phyloP scores from a whole-genome alignment of 2,329 filamentous ascomycete genomes.

The Grosmannia clavigera region DNA sequence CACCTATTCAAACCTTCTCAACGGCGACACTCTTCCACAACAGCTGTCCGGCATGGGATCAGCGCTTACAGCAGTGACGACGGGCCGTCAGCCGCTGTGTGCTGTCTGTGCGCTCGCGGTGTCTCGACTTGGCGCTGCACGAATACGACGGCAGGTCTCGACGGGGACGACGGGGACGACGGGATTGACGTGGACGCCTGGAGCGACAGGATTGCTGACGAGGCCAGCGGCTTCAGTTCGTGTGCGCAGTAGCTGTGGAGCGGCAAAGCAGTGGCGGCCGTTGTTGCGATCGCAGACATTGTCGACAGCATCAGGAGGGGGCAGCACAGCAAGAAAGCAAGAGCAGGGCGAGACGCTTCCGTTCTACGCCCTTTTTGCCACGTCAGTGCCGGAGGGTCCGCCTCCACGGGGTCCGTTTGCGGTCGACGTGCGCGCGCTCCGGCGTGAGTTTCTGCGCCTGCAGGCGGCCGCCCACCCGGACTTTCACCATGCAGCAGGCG shows the following conservation, averaged over 20 bases:
- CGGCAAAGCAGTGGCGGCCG: neutral
- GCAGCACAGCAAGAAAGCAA: neutral
- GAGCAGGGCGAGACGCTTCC: conserved; percentile 2
- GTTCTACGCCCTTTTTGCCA: conserved; percentile 80
- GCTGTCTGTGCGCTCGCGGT: neutral
- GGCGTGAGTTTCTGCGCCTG: conserved; percentile 74
- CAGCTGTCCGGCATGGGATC: neutral
- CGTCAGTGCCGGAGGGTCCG: conserved; percentile 62
- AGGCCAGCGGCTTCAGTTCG: neutral
- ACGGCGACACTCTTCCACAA: neutral
- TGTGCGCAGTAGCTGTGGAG: neutral
- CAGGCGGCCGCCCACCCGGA: conserved; percentile 71
- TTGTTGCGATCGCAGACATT: too few species aligned
- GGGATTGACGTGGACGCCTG: neutral
- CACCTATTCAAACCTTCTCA: neutral
- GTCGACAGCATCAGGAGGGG: neutral
- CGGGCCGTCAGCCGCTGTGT: neutral
- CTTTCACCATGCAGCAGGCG: conserved; percentile 29
- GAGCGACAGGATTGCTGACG: neutral
- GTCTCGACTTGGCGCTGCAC: neutral
- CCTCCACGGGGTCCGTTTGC: conserved; percentile 67
- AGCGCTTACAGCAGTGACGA: neutral
- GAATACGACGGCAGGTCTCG: neutral
- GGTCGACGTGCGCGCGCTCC: conserved; percentile 57
- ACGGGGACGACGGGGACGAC: neutral